Evolutionary conservation across 2,329 filamentous ascomycete genomes (phyloP), one percentile per base, ranked within the genome.

Genomic region (Neoarthrinium moseri): DNA sequence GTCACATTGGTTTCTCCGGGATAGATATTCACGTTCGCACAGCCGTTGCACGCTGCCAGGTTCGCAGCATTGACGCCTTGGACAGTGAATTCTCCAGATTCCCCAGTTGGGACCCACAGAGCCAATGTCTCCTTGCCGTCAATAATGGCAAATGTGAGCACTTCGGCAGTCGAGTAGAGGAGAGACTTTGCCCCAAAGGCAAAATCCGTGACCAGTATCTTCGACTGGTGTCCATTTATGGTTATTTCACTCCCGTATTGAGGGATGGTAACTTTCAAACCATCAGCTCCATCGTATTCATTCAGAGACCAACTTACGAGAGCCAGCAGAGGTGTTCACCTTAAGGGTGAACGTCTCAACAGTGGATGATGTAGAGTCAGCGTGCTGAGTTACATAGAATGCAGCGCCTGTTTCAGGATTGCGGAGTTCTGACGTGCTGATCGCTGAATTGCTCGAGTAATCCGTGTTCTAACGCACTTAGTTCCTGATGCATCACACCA

Each of bases 171-270:
- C 1, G 76, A 78, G 56, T 81, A 81, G 0, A 81, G 56, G 0
- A 81, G 57, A 0, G 61, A 73, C 49, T 77, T 66, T 6, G 63
- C 58, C 1, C 80, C 81, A 30, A 83, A 73, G 1, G 51, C 59
- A 46, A 83, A 85, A 52, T 84, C 81, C 0, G 80, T 80, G 0
- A 80, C 76, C 4, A 84, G 59, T 13, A 85, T 77, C 67, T 84
- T 84, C 6, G 80, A 75, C 45, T 83, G 77, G 29, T 82, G 77
- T 2, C 82, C 82, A 45, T 83, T 74, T 32, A 86, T 69, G 5
- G 73, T 66, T 35, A 83, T 73, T 0, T 61, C 57, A 0, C 67
- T 67, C 2, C 66, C 70, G 36, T 73, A 67, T 46, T 74, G 73
- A 1, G 81, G 80, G 12, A 85, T 69, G 1, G 71, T 76, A 7